A percentile compares a stretch with the other conserved stretches of the same genome.
Evolutionary conservation across 2,329 filamentous ascomycete species (phyloP).

Genomic region (Geosmithia morbida): DNA sequence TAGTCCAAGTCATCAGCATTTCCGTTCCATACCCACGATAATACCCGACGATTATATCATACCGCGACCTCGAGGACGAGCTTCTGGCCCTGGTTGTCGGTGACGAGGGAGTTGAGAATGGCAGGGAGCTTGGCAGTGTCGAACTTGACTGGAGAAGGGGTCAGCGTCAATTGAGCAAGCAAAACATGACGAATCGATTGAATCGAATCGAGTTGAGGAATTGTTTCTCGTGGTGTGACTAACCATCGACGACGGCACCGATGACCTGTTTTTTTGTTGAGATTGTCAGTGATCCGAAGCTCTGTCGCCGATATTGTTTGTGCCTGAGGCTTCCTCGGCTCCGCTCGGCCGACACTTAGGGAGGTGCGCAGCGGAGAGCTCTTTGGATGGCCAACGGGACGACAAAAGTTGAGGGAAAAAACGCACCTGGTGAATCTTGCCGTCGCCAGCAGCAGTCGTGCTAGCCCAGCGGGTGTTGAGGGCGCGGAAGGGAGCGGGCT

Average conservation of each 20-base stretch:
- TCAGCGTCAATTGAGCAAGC: conserved; percentile 8
- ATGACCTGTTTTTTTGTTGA: conserved; percentile 57
- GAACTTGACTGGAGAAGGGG: conserved; percentile 68
- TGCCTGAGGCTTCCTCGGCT: conserved; percentile 3
- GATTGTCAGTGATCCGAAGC: background rate
- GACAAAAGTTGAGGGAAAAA: background rate
- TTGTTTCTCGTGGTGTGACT: conserved; percentile 24
- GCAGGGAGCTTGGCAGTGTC: conserved; percentile 82
- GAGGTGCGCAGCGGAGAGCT: background rate
- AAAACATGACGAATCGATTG: conserved; percentile 1
- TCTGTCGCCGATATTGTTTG: background rate
- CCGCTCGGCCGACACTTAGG: conserved; percentile 2
- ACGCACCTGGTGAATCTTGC: conserved; percentile 56
- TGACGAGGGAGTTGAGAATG: conserved; percentile 95
- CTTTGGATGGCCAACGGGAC: background rate
- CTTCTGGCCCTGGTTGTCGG: conserved; percentile 83
- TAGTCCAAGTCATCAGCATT: conserved; percentile 30
- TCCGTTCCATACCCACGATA: background rate
- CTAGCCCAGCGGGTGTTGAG: conserved; percentile 44
- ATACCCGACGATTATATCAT: conserved; percentile 22
- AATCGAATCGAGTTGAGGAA: background rate
- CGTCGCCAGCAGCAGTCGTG: conserved; percentile 38
- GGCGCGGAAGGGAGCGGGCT: conserved; percentile 40
- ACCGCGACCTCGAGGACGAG: conserved; percentile 93
- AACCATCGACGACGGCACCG: conserved; percentile 97